A percentile compares a stretch with the other conserved stretches of the same genome.
Conservation (phyloP, 2,329 filamentous ascomycete species). For the Fusarium sp. region DNA sequence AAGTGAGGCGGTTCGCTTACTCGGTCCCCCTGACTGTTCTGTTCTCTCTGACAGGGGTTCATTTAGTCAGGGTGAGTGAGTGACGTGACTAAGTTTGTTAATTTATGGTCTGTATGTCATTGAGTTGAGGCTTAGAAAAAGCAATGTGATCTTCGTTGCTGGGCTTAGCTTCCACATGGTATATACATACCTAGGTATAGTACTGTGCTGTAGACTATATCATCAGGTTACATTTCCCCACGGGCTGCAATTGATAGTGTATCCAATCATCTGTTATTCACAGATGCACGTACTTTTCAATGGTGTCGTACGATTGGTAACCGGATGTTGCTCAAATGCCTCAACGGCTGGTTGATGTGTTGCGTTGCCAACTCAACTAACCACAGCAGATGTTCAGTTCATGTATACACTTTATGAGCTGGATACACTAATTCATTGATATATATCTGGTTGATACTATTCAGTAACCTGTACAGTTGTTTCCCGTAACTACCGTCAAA, state of each 20-base stretch:
- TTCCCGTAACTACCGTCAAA: neutral
- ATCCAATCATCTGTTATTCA: constrained; percentile 17
- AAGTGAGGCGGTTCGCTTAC: constrained; percentile 29
- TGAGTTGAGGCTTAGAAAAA: constrained; percentile 18
- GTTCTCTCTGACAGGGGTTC: neutral
- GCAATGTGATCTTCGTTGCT: constrained; percentile 9
- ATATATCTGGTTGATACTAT: neutral
- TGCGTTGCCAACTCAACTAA: constrained; percentile 39
- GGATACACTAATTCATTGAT: neutral
- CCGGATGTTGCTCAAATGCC: constrained; percentile 22
- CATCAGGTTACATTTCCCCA: neutral
- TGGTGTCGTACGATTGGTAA: constrained; percentile 43
- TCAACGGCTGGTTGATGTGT: constrained; percentile 41
- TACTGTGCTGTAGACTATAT: neutral
- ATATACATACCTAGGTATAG: neutral
- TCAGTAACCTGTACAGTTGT: neutral
- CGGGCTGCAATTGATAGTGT: neutral
- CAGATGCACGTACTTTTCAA: constrained; percentile 10
- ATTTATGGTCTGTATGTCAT: neutral
- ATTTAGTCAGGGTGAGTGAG: neutral
- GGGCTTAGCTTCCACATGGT: neutral
- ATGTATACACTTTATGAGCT: neutral
- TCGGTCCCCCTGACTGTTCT: constrained; percentile 4
- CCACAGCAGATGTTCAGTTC: constrained; percentile 21
- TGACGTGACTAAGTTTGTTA: neutral